Base-by-base conservation (phyloP, 2,329 filamentous ascomycete genomes). In the Uncinocarpus reesii region DNA sequence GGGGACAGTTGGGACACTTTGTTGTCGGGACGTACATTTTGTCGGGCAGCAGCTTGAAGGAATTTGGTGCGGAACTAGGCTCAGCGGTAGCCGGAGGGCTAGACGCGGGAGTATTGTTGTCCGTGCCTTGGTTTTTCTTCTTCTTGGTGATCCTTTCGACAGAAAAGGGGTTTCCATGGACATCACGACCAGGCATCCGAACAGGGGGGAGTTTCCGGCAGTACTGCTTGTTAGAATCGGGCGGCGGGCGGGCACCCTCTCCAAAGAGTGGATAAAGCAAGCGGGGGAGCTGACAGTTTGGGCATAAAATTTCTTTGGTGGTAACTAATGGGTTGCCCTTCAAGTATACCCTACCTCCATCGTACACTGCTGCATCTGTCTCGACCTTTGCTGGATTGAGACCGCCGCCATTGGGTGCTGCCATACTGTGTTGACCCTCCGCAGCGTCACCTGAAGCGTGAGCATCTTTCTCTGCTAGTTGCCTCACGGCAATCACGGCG, bases 161-260 rank as follows among this genome's bases (percentile, higher is more conserved):
- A 4, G 66, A 64, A 48, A 68, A 69, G 15, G 62, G 61, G 47
- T 68, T 79, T 52, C 77, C 78, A 58, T 81, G 79, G 45, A 81
- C 77, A 57, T 81, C 78, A 58, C 79, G 75, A 31, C 77, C 77
- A 11, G 74, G 69, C 51, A 73, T 65, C 49, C 71, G 71, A 38
- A 78, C 73, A 67, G 77, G 75, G 3, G 78, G 78, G 50, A 76
- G 74, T 42, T 74, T 71, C 58, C 74, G 73, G 63, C 78, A 81
- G 62, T 81, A 81, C 56, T 76, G 71, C 36, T 65, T 66, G 46
- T 69, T 65, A 0, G 76, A 71, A 57, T 74, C 70, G 42, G 74
- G 73, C 15, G 65, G 62, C 34, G 66, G 62, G 51, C 66, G 62
- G 49, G 73, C 69, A 18, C 74, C 73, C 47, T 68, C 66, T 18